A percentile compares a stretch with the other conserved stretches of the same genome.
These are phyloP conservation scores for Xerocomus minutiporus DNA, from an alignment of 1,284 basidiomycete species.

Conservation along the genomic window DNA sequence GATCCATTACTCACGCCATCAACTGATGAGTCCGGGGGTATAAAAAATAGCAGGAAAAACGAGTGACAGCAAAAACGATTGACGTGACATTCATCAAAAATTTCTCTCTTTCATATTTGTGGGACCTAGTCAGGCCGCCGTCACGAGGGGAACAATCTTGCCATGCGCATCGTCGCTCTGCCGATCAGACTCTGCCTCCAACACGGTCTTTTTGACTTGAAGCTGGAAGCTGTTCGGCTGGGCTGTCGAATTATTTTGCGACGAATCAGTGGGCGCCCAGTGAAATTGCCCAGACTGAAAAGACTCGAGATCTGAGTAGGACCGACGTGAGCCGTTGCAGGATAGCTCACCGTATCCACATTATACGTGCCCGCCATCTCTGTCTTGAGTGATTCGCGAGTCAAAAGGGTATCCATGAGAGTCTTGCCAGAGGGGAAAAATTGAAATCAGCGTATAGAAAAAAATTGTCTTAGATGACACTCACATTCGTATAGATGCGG, in stretches of 20 bases:
- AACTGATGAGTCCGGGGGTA: background rate
- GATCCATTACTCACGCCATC: background rate
- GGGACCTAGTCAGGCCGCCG: background rate
- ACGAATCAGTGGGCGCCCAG: background rate
- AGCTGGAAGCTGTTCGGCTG: background rate
- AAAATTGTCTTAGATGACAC: slow-evolving; percentile 1
- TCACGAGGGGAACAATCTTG: background rate
- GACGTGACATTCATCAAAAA: background rate
- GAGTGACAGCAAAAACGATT: background rate
- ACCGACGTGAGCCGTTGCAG: background rate
- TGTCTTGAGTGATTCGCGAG: slow-evolving; percentile 9
- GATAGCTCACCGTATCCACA: background rate
- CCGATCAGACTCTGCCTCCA: background rate
- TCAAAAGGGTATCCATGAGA: background rate
- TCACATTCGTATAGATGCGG: slow-evolving; percentile 32
- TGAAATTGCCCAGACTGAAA: background rate
- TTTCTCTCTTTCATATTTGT: background rate
- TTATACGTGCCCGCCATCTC: background rate
- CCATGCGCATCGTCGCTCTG: background rate
- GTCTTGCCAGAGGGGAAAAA: background rate
- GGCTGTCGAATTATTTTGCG: background rate
- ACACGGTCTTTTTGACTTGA: background rate
- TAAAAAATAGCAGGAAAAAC: background rate
- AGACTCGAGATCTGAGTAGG: background rate
- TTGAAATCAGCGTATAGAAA: background rate